A percentile compares a stretch with the other conserved stretches of the same genome.
phyloP scores from a whole-genome alignment of 1,139 yeast genomes.

The Arxiozyma telluris region DNA sequence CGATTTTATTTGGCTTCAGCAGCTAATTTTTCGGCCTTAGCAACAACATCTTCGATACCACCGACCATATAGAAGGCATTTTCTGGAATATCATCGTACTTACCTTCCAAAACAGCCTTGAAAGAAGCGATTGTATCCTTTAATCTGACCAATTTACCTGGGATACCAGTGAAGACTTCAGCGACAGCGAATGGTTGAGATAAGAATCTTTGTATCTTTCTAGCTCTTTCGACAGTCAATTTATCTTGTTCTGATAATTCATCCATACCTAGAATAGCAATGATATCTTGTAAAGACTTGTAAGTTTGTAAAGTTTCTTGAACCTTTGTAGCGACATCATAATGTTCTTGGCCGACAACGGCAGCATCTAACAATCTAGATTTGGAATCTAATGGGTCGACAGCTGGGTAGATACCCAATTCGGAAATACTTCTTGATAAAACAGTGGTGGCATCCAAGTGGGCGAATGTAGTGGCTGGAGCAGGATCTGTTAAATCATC shows the following conservation, averaged over 20 bases:
- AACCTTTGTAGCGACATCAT: constrained; percentile 86
- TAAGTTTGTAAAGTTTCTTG: constrained; percentile 99
- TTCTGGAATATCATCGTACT: constrained; percentile 98
- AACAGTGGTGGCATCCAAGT: constrained; percentile 99
- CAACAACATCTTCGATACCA: constrained; percentile 96
- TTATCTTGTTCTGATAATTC: constrained; percentile 98
- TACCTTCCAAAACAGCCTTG: constrained; percentile 96
- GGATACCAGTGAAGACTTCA: constrained; percentile 99
- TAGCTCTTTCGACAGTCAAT: constrained; percentile 99
- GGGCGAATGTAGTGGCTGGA: constrained; percentile 99
- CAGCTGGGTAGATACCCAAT: constrained; percentile 99
- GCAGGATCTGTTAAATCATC: constrained; percentile 99
- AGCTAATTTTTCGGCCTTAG: constrained; percentile 98
- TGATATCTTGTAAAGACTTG: constrained; percentile 99
- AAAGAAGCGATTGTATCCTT: constrained; percentile 90
- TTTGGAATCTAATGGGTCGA: constrained; percentile 99
- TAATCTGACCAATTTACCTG: constrained; percentile 95
- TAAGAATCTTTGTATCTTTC: constrained; percentile 99
- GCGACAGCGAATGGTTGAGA: constrained; percentile 99
- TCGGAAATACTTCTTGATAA: constrained; percentile 99
- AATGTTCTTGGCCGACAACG: constrained; percentile 98
- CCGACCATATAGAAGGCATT: constrained; percentile 99
- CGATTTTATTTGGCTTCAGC: constrained; percentile 64
- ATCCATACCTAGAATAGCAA: constrained; percentile 99
- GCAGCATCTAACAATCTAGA: constrained; percentile 96